Evolutionary conservation across 352 stramenopile species (phyloP), one percentile per base, ranked within the genome.

Genomic region (Sclerospora graminicola): DNA sequence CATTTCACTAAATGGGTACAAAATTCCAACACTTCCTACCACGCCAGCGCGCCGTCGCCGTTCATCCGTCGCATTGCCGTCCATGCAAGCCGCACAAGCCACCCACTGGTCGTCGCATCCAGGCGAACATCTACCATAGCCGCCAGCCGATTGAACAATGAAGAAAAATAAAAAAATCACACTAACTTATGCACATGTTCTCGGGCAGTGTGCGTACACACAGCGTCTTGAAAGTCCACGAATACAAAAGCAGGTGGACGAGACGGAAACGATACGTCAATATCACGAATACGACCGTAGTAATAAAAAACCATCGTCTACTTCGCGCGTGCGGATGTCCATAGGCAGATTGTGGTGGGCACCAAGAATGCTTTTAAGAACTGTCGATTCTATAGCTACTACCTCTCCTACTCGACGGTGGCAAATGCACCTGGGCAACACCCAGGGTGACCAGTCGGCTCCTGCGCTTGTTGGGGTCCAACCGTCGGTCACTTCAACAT

Each of bases 251-350:
- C 56, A 10, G 60, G 57, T 21, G 66, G 61, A 16, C 71, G 69
- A 42, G 71, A 79, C 41, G 77, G 65, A 40, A 83, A 79, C 55
- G 85, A 89, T 47, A 84, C 58, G 35, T 84, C 61, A 23, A 82
- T 67, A 42, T 77, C 71, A 9, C 58, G 54, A 34, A 83, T 78
- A 41, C 68, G 70, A 0, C 75, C 77, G 39, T 77, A 85, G 51
- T 82, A 82, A 49, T 70, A 70, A 47, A 92, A 87, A 7, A 83
- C n/a, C 62, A 14, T 87, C 71, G 39, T 86, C 69, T 27, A 89
- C 61, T 54, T 89, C 75, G 31, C 60, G 73, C 33, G 82, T 82
- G 45, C 67, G 72, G 46, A 89, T 66, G 45, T 85, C 68, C 35
- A 76, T 68, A 31, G 80, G 80, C 42, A 92, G 51, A 50, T 87